Conservation (phyloP, 345 rosid genomes). For the Corchorus capsularis region DNA sequence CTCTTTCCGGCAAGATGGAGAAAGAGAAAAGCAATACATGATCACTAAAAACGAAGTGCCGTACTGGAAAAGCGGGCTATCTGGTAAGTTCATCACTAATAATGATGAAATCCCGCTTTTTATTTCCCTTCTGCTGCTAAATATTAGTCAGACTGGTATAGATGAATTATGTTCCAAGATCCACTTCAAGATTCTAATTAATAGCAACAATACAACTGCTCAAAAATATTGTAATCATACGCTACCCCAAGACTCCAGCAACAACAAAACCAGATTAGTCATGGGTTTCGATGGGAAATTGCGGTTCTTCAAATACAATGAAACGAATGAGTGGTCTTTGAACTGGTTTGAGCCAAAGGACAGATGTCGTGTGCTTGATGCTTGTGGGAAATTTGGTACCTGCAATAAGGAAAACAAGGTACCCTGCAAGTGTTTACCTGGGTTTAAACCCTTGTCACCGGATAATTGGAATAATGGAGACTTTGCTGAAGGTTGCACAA, state of each 20-base stretch:
- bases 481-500: conserved; percentile 38
- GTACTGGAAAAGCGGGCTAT: conserved; percentile 11
- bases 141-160: neutral
- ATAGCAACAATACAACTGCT: too few relatives aligned
- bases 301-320: conserved; percentile 18
- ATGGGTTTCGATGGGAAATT: conserved; percentile 40
- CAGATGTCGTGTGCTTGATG: conserved; percentile 31
- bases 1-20: neutral
- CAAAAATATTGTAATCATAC: neutral
- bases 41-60: neutral
- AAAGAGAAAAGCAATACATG: neutral
- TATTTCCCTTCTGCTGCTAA: neutral
- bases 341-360: conserved; percentile 39
- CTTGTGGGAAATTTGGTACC: conserved; percentile 41
- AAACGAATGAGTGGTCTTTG: conserved; percentile 24
- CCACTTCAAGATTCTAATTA: too few relatives aligned
- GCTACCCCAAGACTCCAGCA: neutral
- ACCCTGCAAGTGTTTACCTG: conserved; percentile 47
- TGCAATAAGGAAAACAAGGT: conserved; percentile 33
- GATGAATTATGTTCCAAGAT: neutral
- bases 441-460: conserved; percentile 31
- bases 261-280: conserved; percentile 31
- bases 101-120: neutral
- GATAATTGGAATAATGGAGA: conserved; percentile 34
- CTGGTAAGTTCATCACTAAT: neutral